A percentile compares a stretch with the other conserved stretches of the same genome.
Evolutionary conservation across 2,329 filamentous ascomycete genomes (phyloP).

Genomic region (Paecilomyces fulvus): DNA sequence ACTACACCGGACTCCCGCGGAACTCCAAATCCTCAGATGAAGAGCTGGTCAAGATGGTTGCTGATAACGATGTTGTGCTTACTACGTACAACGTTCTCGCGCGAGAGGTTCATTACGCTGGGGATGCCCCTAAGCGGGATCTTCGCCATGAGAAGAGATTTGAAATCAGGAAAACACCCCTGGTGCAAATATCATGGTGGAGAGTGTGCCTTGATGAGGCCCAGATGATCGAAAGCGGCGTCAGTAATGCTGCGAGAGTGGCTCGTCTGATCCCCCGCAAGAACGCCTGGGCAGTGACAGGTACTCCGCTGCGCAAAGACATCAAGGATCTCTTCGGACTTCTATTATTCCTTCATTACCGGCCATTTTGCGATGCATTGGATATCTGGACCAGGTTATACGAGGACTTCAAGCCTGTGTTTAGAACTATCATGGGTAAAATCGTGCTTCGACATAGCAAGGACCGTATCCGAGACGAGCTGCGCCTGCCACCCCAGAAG

Average conservation of each 20-base stretch:
- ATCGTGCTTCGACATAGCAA: constrained; percentile 84
- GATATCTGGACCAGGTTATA: constrained; percentile 62
- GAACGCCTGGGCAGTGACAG: constrained; percentile 88
- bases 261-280: constrained; percentile 71
- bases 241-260: constrained; percentile 72
- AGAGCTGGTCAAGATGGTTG: constrained; percentile 39
- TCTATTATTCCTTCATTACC: constrained; percentile 68
- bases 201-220: constrained; percentile 61
- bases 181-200: constrained; percentile 83
- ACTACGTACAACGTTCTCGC: constrained; percentile 64
- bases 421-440: constrained; percentile 59
- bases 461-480: constrained; percentile 65
- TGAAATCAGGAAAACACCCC: constrained; percentile 60
- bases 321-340: constrained; percentile 72
- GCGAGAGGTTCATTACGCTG: constrained; percentile 69
- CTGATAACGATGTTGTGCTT: constrained; percentile 48
- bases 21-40: constrained; percentile 26
- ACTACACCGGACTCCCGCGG: constrained; percentile 48
- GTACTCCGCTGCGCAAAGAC: constrained; percentile 77
- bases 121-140: constrained; percentile 60
- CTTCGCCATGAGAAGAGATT: constrained; percentile 58
- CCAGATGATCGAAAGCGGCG: constrained; percentile 88
- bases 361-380: constrained; percentile 61
- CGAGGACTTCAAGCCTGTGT: constrained; percentile 51
- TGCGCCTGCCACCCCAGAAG: constrained; percentile 72